These are phyloP conservation scores for Phytophthora europaea DNA, from an alignment of 352 stramenopile genomes.

Conservation along the genomic window DNA sequence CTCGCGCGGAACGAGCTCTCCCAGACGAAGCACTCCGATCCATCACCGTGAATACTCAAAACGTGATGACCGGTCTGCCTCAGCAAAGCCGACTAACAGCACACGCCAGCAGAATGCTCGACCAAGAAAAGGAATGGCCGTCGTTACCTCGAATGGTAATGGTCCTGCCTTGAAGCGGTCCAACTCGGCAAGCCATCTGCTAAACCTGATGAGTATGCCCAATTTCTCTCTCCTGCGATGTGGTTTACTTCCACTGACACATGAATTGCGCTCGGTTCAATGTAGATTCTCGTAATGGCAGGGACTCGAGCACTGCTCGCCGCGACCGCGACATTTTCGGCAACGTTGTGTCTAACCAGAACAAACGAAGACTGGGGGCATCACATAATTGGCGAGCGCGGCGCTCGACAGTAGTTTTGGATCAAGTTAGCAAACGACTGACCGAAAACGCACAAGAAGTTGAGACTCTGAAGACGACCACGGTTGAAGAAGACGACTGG, in stretches of 20 bases:
- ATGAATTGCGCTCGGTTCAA: slow-evolving; percentile 5
- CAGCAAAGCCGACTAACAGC: slow-evolving; percentile 11
- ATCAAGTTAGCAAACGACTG: slow-evolving; percentile 52
- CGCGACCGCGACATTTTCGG: slow-evolving; percentile 52
- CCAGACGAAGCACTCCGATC: slow-evolving; percentile 7
- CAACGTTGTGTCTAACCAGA: slow-evolving; percentile 34
- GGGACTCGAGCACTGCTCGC: slow-evolving; percentile 26
- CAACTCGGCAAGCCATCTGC: slow-evolving; percentile 73
- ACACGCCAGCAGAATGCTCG: slow-evolving; percentile 6
- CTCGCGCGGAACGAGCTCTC: slow-evolving; percentile 14
- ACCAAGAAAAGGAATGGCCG: slow-evolving; percentile 23
- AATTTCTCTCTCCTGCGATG: not conserved
- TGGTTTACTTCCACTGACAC: slow-evolving; percentile 10
- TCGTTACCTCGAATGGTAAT: slow-evolving; percentile 18
- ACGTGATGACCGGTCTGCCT: slow-evolving; percentile 7
- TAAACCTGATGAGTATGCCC: slow-evolving; percentile 61
- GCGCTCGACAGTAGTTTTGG: slow-evolving; percentile 57
- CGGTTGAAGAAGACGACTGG: slow-evolving; percentile 37
- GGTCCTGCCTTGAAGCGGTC: slow-evolving; percentile 41
- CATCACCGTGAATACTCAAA: slow-evolving; percentile 14
- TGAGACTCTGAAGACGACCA: slow-evolving; percentile 20
- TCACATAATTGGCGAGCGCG: slow-evolving; percentile 56
- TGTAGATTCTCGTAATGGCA: slow-evolving; percentile 42
- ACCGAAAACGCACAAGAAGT: slow-evolving; percentile 42
- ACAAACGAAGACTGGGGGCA: slow-evolving; percentile 46